Conservation (phyloP, 2,329 filamentous ascomycete species). For the Pseudogymnoascus sp. region DNA sequence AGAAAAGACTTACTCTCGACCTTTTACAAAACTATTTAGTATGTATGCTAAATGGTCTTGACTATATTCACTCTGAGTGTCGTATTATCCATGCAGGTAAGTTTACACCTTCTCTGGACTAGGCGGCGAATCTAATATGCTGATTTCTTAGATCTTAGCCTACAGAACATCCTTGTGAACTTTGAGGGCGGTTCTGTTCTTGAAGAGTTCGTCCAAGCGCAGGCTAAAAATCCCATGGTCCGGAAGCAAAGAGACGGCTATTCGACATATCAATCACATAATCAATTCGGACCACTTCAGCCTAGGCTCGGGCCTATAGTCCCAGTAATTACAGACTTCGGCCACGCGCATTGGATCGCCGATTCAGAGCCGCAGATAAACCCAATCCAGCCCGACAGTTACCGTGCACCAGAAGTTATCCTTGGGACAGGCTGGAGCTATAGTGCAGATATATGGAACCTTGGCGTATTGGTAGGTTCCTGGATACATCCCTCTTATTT, state of each 20-base stretch:
- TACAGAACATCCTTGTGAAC: constrained; percentile 18
- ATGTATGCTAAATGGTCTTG: constrained; percentile 3
- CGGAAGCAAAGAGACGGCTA: constrained; percentile 16
- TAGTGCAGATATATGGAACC: constrained; percentile 24
- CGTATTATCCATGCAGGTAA: constrained; percentile 4
- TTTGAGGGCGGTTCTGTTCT: constrained; percentile 18
- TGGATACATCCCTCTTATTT: not conserved
- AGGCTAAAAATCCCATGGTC: constrained; percentile 18
- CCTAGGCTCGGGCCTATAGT: constrained; percentile 13
- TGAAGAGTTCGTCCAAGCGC: constrained; percentile 15
- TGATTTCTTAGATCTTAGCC: constrained; percentile 17
- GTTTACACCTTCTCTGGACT: not conserved
- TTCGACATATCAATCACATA: constrained; percentile 19
- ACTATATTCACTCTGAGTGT: constrained; percentile 15
- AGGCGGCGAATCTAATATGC: not conserved
- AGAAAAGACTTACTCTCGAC: constrained; percentile 7
- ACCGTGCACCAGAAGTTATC: constrained; percentile 8
- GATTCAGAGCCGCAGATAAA: not conserved
- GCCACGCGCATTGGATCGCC: constrained; percentile 13
- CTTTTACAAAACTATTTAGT: constrained; percentile 14
- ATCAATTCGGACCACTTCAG: constrained; percentile 17
- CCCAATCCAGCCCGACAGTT: constrained; percentile 11
- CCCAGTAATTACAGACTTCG: constrained; percentile 12
- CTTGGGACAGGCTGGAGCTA: constrained; percentile 16
- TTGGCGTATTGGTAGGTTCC: constrained; percentile 21